phyloP scores from a whole-genome alignment of 305 asterid species.

The Fraxinus floribunda region DNA sequence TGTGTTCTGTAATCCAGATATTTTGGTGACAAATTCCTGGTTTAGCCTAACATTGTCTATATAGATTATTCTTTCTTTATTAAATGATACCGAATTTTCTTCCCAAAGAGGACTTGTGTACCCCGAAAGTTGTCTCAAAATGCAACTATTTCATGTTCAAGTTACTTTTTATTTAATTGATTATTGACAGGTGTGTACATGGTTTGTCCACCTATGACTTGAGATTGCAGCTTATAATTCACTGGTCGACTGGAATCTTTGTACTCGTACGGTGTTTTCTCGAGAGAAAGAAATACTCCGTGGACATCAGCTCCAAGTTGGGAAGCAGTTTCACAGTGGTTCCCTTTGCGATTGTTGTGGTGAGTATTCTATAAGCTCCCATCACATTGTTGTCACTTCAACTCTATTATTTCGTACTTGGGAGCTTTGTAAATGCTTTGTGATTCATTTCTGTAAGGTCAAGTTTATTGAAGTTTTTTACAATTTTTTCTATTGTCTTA shows the following conservation, averaged over 20 bases:
- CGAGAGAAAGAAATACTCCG: slow-evolving; percentile 65
- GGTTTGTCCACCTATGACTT: slow-evolving; percentile 51
- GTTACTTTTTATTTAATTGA: slow-evolving; percentile 31
- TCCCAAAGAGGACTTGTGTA: neutral
- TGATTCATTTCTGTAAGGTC: neutral
- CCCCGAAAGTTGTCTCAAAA: slow-evolving; percentile 12
- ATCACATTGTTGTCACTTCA: neutral
- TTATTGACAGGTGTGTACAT: slow-evolving; percentile 31
- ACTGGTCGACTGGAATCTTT: slow-evolving; percentile 92
- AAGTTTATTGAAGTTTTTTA: neutral
- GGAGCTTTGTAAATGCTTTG: neutral
- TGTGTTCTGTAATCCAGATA: neutral
- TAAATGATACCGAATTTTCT: neutral
- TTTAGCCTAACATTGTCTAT: neutral
- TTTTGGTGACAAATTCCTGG: neutral
- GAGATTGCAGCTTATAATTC: slow-evolving; percentile 97
- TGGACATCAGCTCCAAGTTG: slow-evolving; percentile 71
- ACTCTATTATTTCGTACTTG: neutral
- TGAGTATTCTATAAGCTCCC: slow-evolving; percentile 39
- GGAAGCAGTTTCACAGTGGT: slow-evolving; percentile 95
- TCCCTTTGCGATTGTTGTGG: slow-evolving; percentile 91
- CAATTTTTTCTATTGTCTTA: neutral
- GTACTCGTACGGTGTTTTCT: slow-evolving; percentile 82
- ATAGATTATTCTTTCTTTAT: neutral
- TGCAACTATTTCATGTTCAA: slow-evolving; percentile 18